A percentile compares a stretch with the other conserved stretches of the same genome.
Conservation (phyloP, 2,329 filamentous ascomycete species). For the Chrysoporthe puriensis region DNA sequence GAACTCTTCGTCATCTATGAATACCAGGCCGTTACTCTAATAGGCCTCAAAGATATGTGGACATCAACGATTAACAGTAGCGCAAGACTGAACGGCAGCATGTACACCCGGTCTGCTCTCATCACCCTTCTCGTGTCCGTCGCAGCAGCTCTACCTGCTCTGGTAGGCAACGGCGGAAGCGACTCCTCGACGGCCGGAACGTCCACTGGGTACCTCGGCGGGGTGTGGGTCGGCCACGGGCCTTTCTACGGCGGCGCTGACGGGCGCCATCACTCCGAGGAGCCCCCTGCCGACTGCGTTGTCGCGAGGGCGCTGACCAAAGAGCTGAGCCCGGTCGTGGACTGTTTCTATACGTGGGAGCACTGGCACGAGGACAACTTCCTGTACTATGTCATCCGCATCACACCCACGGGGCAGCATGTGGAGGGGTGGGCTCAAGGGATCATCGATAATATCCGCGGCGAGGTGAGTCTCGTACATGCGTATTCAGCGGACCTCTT, state of each 20-base stretch:
- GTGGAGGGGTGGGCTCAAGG: constrained; percentile 9
- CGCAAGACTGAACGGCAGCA: not conserved
- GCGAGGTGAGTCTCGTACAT: not conserved
- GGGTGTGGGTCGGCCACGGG: constrained; percentile 10
- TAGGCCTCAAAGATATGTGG: not conserved
- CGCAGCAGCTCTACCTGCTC: constrained; percentile 1
- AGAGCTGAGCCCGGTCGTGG: constrained; percentile 16
- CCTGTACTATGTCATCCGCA: constrained; percentile 18
- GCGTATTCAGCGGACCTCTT: not conserved
- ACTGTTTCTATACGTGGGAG: constrained; percentile 20
- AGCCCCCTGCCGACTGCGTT: constrained; percentile 9
- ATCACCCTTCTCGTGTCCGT: not conserved
- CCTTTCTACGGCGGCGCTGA: not conserved
- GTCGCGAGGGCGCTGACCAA: constrained; percentile 12
- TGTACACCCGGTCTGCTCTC: not conserved
- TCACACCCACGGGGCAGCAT: constrained; percentile 15
- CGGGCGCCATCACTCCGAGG: not conserved
- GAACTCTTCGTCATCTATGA: not conserved
- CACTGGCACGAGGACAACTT: constrained; percentile 16
- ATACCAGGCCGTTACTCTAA: not conserved
- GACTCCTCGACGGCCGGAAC: not conserved
- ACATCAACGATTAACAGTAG: not conserved
- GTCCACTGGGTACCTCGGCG: constrained; percentile 6
- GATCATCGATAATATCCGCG: constrained; percentile 12
- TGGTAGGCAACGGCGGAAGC: not conserved